Base-by-base conservation (phyloP, 148 eudicot genomes). In the Fagopyrum esculentum region DNA sequence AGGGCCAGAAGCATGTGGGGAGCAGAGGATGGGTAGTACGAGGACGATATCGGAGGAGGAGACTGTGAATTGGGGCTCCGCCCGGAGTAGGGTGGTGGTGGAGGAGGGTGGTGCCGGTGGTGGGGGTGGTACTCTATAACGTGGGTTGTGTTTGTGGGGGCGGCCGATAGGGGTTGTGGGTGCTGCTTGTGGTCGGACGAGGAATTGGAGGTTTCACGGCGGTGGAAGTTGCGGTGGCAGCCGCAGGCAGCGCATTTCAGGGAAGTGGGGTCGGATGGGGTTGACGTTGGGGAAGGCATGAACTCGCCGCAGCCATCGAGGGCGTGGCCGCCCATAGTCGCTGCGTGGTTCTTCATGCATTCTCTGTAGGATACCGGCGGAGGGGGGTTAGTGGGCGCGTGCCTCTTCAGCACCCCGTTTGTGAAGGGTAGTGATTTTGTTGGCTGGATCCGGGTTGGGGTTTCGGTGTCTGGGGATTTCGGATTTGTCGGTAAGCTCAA, bases 41-140 rank as follows among this genome's bases (percentile, higher is more conserved):
- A 72, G 10, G 97, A 91, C 16, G 97, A 91, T 88, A 91, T 91
- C 83, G 97, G 97, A 1, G 92, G 97, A 1, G 97, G 97, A 0
- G 97, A 91, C 0, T 85, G 84, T 0, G 93, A 90, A 46, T 82
- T 82, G 0, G 89, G 91, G 77, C 87, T 84, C 77, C 79, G 55
- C 71, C 75, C 70, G 60, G 19, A 0, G 61, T 54, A 22, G 3
- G 84, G 82, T 3, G 89, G 93, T 35, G 40, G 40, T 1, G 86
- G 96, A 4, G 89, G 87, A 0, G 93, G 97, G 75, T 83, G 97
- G 82, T 87, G 91, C 49, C 93, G 90, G 85, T 87, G 90, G 73
- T 87, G 93, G 6, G 93, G 84, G 55, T 83, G 89, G 81, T 83
- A 91, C 83, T 89, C 97, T 40, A 87, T 75, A 1, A 84, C 77